These are phyloP conservation scores for Radiomyces spectabilis DNA, from an alignment of 192 early-diverging fungal species.

Conservation along the genomic window DNA sequence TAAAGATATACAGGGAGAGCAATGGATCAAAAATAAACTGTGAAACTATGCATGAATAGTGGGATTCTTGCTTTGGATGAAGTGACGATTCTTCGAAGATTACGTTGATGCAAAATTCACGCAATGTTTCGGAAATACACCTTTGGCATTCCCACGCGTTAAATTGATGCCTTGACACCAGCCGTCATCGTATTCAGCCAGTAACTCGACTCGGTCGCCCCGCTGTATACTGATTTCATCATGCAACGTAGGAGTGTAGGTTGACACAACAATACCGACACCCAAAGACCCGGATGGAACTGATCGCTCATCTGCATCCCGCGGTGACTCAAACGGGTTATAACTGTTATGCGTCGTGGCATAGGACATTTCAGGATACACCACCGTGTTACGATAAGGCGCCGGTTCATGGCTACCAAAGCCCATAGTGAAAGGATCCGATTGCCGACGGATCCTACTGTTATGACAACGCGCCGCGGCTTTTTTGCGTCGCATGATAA, in stretches of 20 bases:
- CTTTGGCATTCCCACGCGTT: conserved; percentile 36
- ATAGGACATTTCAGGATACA: not conserved
- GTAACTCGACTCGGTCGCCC: conserved; percentile 45
- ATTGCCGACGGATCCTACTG: not conserved
- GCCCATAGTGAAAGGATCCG: conserved; percentile 29
- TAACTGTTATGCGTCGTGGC: no score
- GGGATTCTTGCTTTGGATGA: no score
- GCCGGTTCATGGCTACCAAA: conserved; percentile 15
- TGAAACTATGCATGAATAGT: no score
- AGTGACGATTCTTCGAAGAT: no score
- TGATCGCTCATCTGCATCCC: no score
- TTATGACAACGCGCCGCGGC: not conserved
- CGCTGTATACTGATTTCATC: conserved; percentile 51
- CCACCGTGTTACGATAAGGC: not conserved
- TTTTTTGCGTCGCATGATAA: conserved; percentile 13
- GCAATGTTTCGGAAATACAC: conserved; percentile 53
- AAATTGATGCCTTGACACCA: conserved; percentile 52
- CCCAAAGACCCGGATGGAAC: conserved; percentile 32
- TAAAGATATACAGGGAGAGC: no score
- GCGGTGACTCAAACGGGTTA: no score
- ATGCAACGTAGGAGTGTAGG: conserved; percentile 42
- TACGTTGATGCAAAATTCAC: no score
- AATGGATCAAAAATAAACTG: no score
- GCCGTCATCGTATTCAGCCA: conserved; percentile 54
- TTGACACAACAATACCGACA: conserved; percentile 35